Evolutionary conservation across 495 filamentous ascomycete genomes (phyloP).

Genomic region (Penicillium macrosclerotiorum): DNA sequence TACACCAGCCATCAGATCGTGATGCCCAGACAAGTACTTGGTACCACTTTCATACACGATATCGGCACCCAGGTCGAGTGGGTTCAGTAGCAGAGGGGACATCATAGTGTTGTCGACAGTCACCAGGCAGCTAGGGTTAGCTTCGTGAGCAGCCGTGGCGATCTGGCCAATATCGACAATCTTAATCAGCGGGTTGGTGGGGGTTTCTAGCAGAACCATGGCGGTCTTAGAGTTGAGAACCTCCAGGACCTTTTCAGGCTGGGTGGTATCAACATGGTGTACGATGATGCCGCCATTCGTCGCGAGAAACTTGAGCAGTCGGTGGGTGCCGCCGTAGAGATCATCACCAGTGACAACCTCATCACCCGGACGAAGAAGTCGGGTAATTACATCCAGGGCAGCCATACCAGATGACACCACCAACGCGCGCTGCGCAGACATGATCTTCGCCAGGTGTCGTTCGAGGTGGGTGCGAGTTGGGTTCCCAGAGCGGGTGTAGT

Average conservation of each 20-base stretch:
- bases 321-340: constrained; percentile 93
- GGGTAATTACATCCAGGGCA: constrained; percentile 94
- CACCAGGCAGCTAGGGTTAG: constrained; percentile 78
- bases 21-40: constrained; percentile 96
- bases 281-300: constrained; percentile 86
- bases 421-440: constrained; percentile 86
- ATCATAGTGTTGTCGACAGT: constrained; percentile 99
- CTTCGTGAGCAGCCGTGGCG: constrained; percentile 68
- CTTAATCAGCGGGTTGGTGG: constrained; percentile 97
- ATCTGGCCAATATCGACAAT: constrained; percentile 87
- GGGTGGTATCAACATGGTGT: constrained; percentile 93
- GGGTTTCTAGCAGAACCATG: constrained; percentile 95
- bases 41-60: constrained; percentile 97
- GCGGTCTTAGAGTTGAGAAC: constrained; percentile 76
- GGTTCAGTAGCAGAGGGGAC: constrained; percentile 84
- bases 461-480: constrained; percentile 95
- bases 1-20: constrained; percentile 98
- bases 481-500: constrained; percentile 97
- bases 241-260: constrained; percentile 61
- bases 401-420: constrained; percentile 97
- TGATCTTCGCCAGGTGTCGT: constrained; percentile 96
- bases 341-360: constrained; percentile 97
- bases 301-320: constrained; percentile 86
- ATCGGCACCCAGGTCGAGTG: constrained; percentile 90
- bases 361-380: constrained; percentile 86